These are phyloP conservation scores for Phytophthora tubulina DNA, from an alignment of 352 stramenopile species.

Conservation along the genomic window DNA sequence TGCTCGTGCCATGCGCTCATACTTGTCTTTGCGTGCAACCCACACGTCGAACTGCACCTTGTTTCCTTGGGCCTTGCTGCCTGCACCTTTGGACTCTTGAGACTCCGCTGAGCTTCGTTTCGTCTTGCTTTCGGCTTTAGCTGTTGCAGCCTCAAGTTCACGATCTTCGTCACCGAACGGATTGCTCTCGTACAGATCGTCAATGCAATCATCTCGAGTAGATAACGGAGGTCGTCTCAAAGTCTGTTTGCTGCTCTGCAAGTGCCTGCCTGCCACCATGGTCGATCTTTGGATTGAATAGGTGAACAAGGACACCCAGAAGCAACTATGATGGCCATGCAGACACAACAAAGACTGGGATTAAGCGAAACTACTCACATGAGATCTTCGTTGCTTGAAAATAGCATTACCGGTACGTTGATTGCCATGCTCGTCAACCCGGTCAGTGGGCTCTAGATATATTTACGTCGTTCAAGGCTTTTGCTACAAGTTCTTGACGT, in stretches of 20 bases:
- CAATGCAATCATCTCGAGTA: conserved; percentile 65
- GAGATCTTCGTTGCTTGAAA: conserved; percentile 26
- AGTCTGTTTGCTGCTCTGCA: conserved; percentile 35
- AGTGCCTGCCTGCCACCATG: conserved; percentile 44
- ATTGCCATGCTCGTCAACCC: conserved; percentile 3
- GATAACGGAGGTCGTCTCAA: conserved; percentile 28
- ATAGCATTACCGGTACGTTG: conserved; percentile 18
- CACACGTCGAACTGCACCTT: conserved; percentile 83
- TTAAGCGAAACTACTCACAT: conserved; percentile 40
- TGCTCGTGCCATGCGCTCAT: conserved; percentile 75
- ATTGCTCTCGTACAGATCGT: conserved; percentile 86
- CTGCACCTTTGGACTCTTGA: conserved; percentile 19
- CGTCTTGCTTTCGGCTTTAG: conserved; percentile 28
- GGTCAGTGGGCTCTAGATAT: conserved; percentile 23
- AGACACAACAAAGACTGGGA: conserved; percentile 13
- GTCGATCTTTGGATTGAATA: neutral
- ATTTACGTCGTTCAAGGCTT: conserved; percentile 27
- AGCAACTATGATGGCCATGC: conserved; percentile 31
- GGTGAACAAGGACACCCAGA: conserved; percentile 21
- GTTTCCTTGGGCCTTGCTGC: conserved; percentile 24
- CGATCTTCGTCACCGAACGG: conserved; percentile 70
- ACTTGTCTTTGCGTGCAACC: conserved; percentile 90
- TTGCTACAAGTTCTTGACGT: neutral
- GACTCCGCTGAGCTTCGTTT: conserved; percentile 13
- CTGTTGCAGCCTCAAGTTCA: conserved; percentile 22